Percentiles rank a stretch among this genome's conserved stretches.
Evolutionary conservation across 805 yeast genomes (phyloP).

Genomic region (Peterozyma xylosa): DNA sequence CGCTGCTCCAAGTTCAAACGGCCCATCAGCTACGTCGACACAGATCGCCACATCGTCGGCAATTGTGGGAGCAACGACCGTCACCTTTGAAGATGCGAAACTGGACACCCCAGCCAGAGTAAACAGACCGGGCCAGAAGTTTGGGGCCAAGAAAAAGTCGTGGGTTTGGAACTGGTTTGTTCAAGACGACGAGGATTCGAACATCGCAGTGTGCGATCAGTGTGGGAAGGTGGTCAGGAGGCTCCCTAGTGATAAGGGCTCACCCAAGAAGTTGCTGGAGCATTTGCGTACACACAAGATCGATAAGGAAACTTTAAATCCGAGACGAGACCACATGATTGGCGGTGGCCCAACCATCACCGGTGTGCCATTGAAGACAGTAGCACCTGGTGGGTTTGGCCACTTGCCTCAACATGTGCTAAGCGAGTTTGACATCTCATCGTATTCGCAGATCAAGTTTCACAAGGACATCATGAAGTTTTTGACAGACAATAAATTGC

Average conservation of each 20-base stretch:
- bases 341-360: constrained; percentile 20
- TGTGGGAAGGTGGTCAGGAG: constrained; percentile 44
- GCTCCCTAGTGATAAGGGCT: constrained; percentile 45
- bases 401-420: constrained; percentile 8
- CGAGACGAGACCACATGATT: constrained; percentile 29
- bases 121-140: constrained; percentile 46
- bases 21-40: too few relatives aligned
- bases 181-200: constrained; percentile 39
- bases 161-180: constrained; percentile 62
- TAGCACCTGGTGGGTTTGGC: constrained; percentile 6
- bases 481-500: constrained; percentile 43
- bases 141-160: constrained; percentile 54
- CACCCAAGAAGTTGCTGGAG: constrained; percentile 52
- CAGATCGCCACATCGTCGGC: too few relatives aligned
- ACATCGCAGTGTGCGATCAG: constrained; percentile 45
- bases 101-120: constrained; percentile 10
- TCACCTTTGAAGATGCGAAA: too few relatives aligned
- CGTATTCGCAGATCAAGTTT: constrained; percentile 37
- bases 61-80: too few relatives aligned
- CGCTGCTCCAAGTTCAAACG: too few relatives aligned
- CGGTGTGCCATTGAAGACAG: constrained; percentile 4
- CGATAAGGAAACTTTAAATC: constrained; percentile 29
- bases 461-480: constrained; percentile 44
- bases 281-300: constrained; percentile 50
- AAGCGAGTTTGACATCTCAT: constrained; percentile 27